Percentiles rank a stretch among this genome's conserved stretches.
phyloP scores from a whole-genome alignment of 768 basidiomycete species.

The Mrakia gelida region DNA sequence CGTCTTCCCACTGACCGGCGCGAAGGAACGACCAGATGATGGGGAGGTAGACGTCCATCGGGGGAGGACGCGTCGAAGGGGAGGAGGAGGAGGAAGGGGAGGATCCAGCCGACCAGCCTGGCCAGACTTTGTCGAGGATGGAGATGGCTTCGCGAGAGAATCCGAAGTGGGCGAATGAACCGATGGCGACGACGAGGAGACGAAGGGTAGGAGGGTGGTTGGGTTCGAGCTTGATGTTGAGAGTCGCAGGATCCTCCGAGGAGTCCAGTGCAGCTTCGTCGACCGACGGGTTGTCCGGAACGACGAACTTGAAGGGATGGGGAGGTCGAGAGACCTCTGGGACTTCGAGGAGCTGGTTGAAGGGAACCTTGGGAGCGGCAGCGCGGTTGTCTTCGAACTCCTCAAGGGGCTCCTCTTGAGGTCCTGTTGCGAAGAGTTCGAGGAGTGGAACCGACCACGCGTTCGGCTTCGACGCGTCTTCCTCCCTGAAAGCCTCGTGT shows the following conservation, averaged over 20 bases:
- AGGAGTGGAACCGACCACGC: not conserved
- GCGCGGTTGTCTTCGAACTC: not conserved
- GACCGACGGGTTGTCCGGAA: not conserved
- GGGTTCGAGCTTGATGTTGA: not conserved
- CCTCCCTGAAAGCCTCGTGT: not conserved
- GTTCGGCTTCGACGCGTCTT: not conserved
- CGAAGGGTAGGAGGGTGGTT: not conserved
- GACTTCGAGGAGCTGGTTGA: not conserved
- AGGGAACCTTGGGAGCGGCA: not conserved
- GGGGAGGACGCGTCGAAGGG: slow-evolving; percentile 1
- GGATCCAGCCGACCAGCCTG: not conserved
- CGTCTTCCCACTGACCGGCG: not conserved
- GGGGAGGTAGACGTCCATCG: not conserved
- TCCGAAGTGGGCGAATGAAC: not conserved
- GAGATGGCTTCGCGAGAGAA: not conserved
- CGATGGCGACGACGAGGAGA: not conserved
- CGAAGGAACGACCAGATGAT: not conserved
- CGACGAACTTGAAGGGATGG: slow-evolving; percentile 10
- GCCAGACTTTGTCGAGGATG: slow-evolving; percentile 3
- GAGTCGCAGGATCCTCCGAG: not conserved
- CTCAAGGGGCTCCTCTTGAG: not conserved
- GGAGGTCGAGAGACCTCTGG: not conserved
- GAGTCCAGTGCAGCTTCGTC: not conserved
- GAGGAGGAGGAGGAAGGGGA: not conserved
- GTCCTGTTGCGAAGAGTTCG: not conserved